Percentiles rank a stretch among this genome's conserved stretches.
These are phyloP conservation scores for Termitomyces sp. DNA, from an alignment of 768 basidiomycete species.

Conservation along the genomic window DNA sequence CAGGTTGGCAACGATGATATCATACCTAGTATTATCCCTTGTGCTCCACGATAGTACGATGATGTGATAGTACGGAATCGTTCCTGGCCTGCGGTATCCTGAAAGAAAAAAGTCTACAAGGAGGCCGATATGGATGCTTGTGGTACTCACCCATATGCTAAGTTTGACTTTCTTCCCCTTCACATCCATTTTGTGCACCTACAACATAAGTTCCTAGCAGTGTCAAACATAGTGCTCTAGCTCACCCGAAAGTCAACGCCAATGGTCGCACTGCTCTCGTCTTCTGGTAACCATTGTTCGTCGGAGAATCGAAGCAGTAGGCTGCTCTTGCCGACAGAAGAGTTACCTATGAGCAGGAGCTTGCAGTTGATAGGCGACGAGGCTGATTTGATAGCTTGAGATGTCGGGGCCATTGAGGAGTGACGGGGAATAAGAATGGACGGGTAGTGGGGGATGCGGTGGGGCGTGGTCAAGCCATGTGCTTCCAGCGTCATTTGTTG, in stretches of 20 bases:
- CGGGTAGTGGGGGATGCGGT: not conserved
- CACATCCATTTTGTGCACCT: slow-evolving; percentile 88
- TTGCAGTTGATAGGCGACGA: slow-evolving; percentile 67
- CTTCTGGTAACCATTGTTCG: slow-evolving; percentile 90
- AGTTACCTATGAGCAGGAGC: slow-evolving; percentile 80
- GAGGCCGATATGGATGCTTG: not conserved
- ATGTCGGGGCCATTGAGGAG: slow-evolving; percentile 25
- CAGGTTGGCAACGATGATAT: not conserved
- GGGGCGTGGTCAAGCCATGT: not conserved
- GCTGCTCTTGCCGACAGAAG: slow-evolving; percentile 90
- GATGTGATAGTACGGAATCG: slow-evolving; percentile 94
- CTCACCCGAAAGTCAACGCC: slow-evolving; percentile 82
- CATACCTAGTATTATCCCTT: slow-evolving; percentile 73
- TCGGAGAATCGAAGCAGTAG: slow-evolving; percentile 93
- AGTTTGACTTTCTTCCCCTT: slow-evolving; percentile 84
- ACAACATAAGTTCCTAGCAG: slow-evolving; percentile 1
- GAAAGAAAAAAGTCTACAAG: not conserved
- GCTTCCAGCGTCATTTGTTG: not conserved
- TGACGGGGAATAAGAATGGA: not conserved
- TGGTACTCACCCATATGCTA: slow-evolving; percentile 85
- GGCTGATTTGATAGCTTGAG: slow-evolving; percentile 20
- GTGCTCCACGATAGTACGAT: slow-evolving; percentile 89
- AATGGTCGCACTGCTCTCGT: slow-evolving; percentile 82
- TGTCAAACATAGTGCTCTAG: slow-evolving; percentile 7
- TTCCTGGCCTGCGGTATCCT: slow-evolving; percentile 98